Evolutionary conservation across 108 stramenopile genomes (phyloP).

Genomic region (Stephanodiscus triporus): DNA sequence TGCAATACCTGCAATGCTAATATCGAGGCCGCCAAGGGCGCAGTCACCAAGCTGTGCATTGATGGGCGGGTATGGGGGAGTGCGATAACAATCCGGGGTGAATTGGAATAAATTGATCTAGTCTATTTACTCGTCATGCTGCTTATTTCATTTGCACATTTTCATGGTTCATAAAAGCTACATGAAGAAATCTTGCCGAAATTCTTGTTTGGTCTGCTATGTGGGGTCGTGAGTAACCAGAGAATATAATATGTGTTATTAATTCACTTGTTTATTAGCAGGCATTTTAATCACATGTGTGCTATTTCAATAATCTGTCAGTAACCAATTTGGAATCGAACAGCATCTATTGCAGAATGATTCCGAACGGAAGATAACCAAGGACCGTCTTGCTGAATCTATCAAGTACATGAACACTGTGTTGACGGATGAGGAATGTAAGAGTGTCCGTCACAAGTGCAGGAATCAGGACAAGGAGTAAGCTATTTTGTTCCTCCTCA

Average conservation of each 20-base stretch:
- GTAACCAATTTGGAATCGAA: slow-evolving; percentile 38
- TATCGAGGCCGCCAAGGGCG: neutral
- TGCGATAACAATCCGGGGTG: slow-evolving; percentile 43
- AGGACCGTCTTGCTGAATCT: slow-evolving; percentile 10
- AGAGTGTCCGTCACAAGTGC: slow-evolving; percentile 46
- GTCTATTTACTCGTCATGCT: no score
- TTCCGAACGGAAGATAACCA: slow-evolving; percentile 1
- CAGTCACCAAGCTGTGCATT: slow-evolving; percentile 9
- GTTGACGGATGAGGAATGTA: slow-evolving; percentile 17
- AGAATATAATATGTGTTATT: neutral
- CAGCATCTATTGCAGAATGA: slow-evolving; percentile 11
- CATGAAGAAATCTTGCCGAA: slow-evolving; percentile 16
- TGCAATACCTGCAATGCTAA: slow-evolving; percentile 3
- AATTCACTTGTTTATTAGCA: neutral
- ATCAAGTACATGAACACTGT: slow-evolving; percentile 37
- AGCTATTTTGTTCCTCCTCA: no score
- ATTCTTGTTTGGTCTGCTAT: slow-evolving; percentile 45
- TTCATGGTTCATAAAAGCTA: no score
- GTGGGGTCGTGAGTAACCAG: slow-evolving; percentile 28
- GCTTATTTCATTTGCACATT: no score
- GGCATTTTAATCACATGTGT: neutral
- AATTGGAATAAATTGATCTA: slow-evolving; percentile 11
- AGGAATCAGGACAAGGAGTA: slow-evolving; percentile 53
- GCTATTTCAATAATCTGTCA: neutral
- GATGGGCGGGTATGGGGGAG: slow-evolving; percentile 40